Evolutionary conservation across 1,284 basidiomycete species (phyloP), one percentile per base, ranked within the genome.

Genomic region (Ustilago nuda): DNA sequence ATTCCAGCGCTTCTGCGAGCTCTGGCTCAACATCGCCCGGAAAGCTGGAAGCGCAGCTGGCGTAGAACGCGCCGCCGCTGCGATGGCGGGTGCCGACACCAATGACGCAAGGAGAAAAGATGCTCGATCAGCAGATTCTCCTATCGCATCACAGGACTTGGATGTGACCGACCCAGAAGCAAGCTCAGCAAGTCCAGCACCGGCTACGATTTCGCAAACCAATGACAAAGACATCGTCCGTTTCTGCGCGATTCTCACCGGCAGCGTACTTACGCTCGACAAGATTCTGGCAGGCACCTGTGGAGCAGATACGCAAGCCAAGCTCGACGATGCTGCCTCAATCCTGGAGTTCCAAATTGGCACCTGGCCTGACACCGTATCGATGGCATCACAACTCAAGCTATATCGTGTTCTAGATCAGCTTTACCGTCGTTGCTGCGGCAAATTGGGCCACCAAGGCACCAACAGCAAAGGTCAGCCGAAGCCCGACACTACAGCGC

Each of bases 1-100:
- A 12, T 77, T 58, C 51, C 58, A 58, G 56, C 72, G 55, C 43
- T 80, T 80, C 35, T 73, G 74, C 69, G 78, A 80, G 39, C 55
- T 65, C 30, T 80, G 78, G 78, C 60, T 78, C 50, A 66, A 54
- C 30, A 66, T 78, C 36, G 78, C 78, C 1, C 59, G 60, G n/a
- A 68, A 69, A 51, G 73, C 64, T 1, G 66, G 74, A 19, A 72
- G 66, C 60, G 52, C 61, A 7, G 27, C 27, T n/a, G 67, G 73
- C 9, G 56, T 76, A 17, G 73, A 76, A 11, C 64, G 68, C 11
- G 73, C 73, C 12, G 68, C 65, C 9, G 61, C 58, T 30, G 73
- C 61, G 13, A 55, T 74, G 62, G 56, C 70, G 33, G 36, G 48
- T 8, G 27, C 32, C 13, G 27, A n/a, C 33, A 15, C 36, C 1